Conservation (phyloP, 306 rosid species). For the Pyrus bretschneideri region DNA sequence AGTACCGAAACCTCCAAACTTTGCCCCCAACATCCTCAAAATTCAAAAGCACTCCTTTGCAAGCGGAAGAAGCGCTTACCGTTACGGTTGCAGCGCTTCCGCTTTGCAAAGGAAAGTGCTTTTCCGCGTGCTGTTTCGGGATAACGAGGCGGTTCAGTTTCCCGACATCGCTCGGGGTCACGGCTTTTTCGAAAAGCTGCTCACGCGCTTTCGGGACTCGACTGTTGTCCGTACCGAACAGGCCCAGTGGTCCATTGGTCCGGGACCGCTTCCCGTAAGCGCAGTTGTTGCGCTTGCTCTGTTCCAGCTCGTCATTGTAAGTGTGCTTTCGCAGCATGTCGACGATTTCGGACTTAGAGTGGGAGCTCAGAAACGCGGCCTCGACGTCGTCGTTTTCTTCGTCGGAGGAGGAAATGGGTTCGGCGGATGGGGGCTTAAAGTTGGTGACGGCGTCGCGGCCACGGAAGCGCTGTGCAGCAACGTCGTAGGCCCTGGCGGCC, state of each 20-base stretch:
- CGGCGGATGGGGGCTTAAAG: slow-evolving; percentile 40
- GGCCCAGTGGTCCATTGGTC: background rate
- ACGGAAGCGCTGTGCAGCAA: slow-evolving; percentile 82
- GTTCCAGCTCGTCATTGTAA: slow-evolving; percentile 74
- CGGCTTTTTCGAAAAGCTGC: slow-evolving; percentile 74
- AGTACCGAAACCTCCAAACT: slow-evolving; percentile 94
- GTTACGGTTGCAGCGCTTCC: slow-evolving; percentile 1
- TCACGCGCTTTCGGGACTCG: slow-evolving; percentile 46
- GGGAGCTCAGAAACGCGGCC: slow-evolving; percentile 52
- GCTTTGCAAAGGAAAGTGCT: slow-evolving; percentile 70
- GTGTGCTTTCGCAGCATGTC: slow-evolving; percentile 98
- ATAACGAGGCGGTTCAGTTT: slow-evolving; percentile 82
- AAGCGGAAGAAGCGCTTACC: background rate
- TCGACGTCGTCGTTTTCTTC: slow-evolving; percentile 40
- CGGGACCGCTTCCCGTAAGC: slow-evolving; percentile 4
- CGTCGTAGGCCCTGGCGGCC: slow-evolving; percentile 85
- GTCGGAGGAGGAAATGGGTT: background rate
- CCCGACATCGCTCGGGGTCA: slow-evolving; percentile 95
- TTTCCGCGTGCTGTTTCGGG: slow-evolving; percentile 96
- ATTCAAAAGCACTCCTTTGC: slow-evolving; percentile 61
- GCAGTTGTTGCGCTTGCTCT: slow-evolving; percentile 58
- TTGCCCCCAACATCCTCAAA: slow-evolving; percentile 89
- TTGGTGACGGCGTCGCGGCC: slow-evolving; percentile 92
- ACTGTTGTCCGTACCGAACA: background rate
- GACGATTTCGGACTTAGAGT: slow-evolving; percentile 84